Base-by-base conservation (phyloP, 2,329 filamentous ascomycete species). In the Sporothrix mexicana region DNA sequence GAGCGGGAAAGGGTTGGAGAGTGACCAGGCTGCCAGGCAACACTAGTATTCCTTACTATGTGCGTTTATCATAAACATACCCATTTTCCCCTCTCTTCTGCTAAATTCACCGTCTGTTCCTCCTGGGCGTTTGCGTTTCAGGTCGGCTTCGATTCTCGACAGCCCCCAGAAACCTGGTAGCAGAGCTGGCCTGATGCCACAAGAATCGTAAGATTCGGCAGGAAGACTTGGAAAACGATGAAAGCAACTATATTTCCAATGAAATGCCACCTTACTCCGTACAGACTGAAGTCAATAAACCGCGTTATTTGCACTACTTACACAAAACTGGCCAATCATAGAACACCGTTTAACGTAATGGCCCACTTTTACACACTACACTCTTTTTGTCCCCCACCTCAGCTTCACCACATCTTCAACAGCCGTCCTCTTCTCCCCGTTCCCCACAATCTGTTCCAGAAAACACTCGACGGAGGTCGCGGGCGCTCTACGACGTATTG, bases 91-190 rank as follows among this genome's bases (percentile, higher is more conserved):
- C 15, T 1, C 30, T 23, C 3, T 15, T 6, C 30, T 3, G 17
- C 15, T 23, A 43, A 20, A 12, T 23, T 6, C 23, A 41, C 36
- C 25, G 53, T n/a, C 12, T 13, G 30, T 41, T 67, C 12, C 25
- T n/a, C 23, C 51, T 70, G 2, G 51, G 41, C 61, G 51, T 71
- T 70, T 73, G 23, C 43, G 72, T 73, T 67, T 67, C 70, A 72
- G 61, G 23, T 68, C 13, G 45, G 9, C 43, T 23, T 30, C 62
- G 23, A 30, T 49, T 2, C 57, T 20, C 69, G 30, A 20, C 47
- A 61, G 57, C 67, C 67, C 71, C 66, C 59, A 8, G 67, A 64
- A 66, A 70, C 57, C 72, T 51, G 59, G 59, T 25, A 57, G 49
- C 45, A 64, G 41, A 59, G 47, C 51, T 67, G 68, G 68, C 72